Evolutionary conservation across 2,329 filamentous ascomycete species (phyloP).

Genomic region (Fusarium staphyleae): DNA sequence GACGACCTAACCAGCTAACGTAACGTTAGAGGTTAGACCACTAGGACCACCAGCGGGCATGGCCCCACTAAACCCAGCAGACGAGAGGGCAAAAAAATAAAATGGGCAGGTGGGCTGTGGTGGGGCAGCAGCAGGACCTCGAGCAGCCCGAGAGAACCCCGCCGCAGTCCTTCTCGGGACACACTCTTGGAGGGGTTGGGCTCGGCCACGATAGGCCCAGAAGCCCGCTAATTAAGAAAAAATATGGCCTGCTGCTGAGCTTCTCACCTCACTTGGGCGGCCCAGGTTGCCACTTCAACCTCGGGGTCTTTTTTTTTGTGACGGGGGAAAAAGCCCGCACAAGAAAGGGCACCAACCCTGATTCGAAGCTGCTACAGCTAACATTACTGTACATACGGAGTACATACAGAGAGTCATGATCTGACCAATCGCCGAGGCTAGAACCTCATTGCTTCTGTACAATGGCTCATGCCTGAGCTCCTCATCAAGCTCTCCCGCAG

Average conservation of each 20-base stretch:
- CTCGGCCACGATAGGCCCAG: conserved; percentile 31
- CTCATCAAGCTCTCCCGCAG: too few species aligned
- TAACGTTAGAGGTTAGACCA: conserved; percentile 28
- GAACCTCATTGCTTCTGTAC: neutral
- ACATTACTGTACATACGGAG: too few species aligned
- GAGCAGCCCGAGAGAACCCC: conserved; percentile 19
- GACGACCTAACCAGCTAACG: conserved; percentile 24
- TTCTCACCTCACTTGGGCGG: neutral
- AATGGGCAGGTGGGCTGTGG: conserved; percentile 32
- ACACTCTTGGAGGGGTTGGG: conserved; percentile 22
- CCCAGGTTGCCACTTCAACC: neutral
- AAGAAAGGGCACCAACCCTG: conserved; percentile 42
- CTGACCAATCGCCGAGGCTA: conserved; percentile 26
- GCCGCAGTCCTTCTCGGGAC: conserved; percentile 16
- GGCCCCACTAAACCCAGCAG: conserved; percentile 10
- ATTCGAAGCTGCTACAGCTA: too few species aligned
- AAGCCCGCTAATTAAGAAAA: conserved; percentile 25
- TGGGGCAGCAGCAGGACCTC: conserved; percentile 10
- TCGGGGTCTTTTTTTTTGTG: neutral
- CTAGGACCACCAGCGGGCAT: conserved; percentile 7
- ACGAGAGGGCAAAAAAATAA: conserved; percentile 38
- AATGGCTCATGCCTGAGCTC: too few species aligned
- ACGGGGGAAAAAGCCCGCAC: conserved; percentile 21
- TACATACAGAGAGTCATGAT: neutral
- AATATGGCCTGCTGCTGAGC: conserved; percentile 33